Conservation (phyloP, 805 yeast genomes). For the Ogataea methanolica region DNA sequence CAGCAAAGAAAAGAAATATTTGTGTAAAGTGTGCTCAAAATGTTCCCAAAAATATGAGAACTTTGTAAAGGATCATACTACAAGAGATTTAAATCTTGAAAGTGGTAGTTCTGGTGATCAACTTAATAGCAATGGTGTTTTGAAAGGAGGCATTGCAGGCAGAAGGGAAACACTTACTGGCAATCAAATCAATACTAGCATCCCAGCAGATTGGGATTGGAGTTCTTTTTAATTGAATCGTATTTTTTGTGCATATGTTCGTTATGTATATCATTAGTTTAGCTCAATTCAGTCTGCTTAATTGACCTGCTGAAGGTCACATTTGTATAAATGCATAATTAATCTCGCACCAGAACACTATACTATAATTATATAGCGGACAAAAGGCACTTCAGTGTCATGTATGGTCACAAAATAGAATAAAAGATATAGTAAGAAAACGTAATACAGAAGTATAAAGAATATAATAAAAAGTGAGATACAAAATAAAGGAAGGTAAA, state of each 20-base stretch:
- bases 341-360: too few relatives aligned
- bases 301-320: too few relatives aligned
- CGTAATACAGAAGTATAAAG: background rate
- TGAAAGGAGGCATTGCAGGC: background rate
- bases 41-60: conserved; percentile 33
- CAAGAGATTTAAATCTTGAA: conserved; percentile 24
- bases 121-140: conserved; percentile 7
- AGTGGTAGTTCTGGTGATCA: conserved; percentile 10
- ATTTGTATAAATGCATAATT: too few relatives aligned
- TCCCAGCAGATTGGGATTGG: conserved; percentile 39
- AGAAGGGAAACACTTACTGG: conserved; percentile 15
- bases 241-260: background rate
- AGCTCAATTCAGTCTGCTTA: background rate
- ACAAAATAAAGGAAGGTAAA: background rate
- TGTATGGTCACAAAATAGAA: background rate
- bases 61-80: conserved; percentile 27
- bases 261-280: too few relatives aligned
- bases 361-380: too few relatives aligned
- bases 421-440: background rate
- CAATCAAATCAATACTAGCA: conserved; percentile 11
- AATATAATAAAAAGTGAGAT: background rate
- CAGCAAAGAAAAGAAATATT: conserved; percentile 21
- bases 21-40: conserved; percentile 31
- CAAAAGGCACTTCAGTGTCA: too few relatives aligned
- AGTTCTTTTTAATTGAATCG: conserved; percentile 27